Conservation (phyloP, 2,329 filamentous ascomycete species). For the Cercospora brassicicola region DNA sequence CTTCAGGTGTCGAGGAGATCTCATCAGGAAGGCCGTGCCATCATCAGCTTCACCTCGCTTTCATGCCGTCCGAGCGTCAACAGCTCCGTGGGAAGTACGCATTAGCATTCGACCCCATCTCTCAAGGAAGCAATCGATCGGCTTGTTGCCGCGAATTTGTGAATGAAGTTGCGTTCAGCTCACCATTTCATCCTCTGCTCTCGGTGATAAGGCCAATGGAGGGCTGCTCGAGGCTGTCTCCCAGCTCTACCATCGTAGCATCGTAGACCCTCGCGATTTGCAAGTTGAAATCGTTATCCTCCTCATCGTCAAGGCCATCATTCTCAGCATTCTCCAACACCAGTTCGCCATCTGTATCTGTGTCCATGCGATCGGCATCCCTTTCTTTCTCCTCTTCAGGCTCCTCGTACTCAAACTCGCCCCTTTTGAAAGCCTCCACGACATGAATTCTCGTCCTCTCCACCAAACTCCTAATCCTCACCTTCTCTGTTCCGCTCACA, state of each 20-base stretch:
- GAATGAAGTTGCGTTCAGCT: neutral
- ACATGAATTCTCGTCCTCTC: slow-evolving; percentile 72
- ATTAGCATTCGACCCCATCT: too few species aligned
- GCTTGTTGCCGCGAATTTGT: neutral
- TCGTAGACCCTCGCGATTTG: slow-evolving; percentile 77
- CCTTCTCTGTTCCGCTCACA: slow-evolving; percentile 83
- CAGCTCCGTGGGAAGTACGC: neutral
- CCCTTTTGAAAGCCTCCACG: slow-evolving; percentile 65
- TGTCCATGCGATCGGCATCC: slow-evolving; percentile 40
- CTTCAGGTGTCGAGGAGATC: neutral
- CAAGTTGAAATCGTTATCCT: slow-evolving; percentile 57
- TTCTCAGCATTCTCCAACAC: slow-evolving; percentile 35
- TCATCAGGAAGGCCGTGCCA: neutral
- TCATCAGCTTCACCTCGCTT: neutral
- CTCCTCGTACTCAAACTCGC: slow-evolving; percentile 48
- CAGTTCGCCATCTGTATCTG: slow-evolving; percentile 40
- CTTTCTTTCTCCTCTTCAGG: slow-evolving; percentile 38
- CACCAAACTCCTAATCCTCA: slow-evolving; percentile 77
- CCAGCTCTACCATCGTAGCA: slow-evolving; percentile 72
- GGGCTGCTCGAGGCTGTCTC: slow-evolving; percentile 60
- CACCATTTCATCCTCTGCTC: slow-evolving; percentile 24
- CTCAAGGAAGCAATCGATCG: neutral
- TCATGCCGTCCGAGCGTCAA: neutral
- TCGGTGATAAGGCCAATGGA: slow-evolving; percentile 52
- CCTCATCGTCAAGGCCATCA: slow-evolving; percentile 26